Base-by-base conservation (phyloP, 345 rosid genomes). In the Arabis hirsuta region DNA sequence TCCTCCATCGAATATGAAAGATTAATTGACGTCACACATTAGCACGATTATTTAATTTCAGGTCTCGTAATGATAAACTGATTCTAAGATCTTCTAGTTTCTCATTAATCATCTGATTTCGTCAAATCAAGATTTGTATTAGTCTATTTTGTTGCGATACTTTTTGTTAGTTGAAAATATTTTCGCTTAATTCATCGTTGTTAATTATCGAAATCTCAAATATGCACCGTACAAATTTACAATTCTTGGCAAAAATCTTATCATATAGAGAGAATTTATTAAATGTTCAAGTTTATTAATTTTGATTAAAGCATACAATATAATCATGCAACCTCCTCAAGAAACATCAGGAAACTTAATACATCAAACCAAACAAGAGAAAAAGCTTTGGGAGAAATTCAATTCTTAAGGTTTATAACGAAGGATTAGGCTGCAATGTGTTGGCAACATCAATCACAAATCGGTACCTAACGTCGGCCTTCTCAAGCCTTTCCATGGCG, bases 381-480 rank as follows among this genome's bases (percentile, higher is more conserved):
- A 47, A 10, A 24, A 12, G 42, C 13, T 34, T 64, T 12, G 4
- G 31, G 55, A 36, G 27, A 36, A 36, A 7, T 65, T 42, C 13
- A 16, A 29, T 12, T 54, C 19, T 58, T 9, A 55, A 56, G 45
- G 34, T 42, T 65, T 29, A 7, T 50, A 51, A 20, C 46, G 53
- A 76, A 47, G 66, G 60, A 38, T 42, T 38, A 31, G 78, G 45
- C 77, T 79, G 79, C 76, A 87, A 6, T 1, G 87, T 76, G 55
- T 82, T 84, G 14, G 57, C 90, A 68, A 85, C 72, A 47, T 84
- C 86, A 16, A 87, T 84, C 42, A 87, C 86, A 62, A 85, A 87
- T 36, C 90, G 78, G 73, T 87, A 87, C 43, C 74, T 81, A 24
- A 85, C 90, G 50, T 87, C 88, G 0, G 59, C 72, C 22, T 84